Base-by-base conservation (phyloP, 495 filamentous ascomycete genomes). In the Talaromyces borbonicus region DNA sequence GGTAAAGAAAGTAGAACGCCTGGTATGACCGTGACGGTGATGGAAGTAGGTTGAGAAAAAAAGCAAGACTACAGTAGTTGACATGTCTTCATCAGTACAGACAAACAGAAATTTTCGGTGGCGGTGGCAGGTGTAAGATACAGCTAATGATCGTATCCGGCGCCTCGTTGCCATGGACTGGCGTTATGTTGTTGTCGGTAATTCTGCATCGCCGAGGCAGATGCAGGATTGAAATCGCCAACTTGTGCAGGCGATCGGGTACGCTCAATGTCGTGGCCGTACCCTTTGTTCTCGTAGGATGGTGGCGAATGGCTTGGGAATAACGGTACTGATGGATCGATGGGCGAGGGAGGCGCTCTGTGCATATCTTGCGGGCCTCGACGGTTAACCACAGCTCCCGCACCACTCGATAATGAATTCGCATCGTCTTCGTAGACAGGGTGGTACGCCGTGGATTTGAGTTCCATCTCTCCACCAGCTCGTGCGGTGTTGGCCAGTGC, bases 401-500 rank as follows among this genome's bases (percentile, higher is more conserved):
- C 65, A 4, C 68, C 70, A 32, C 68, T 75, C 19, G 71, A 75
- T 52, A 74, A 77, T 18, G 84, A 88, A 9, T 77, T 74, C 43
- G 84, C 80, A 46, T 94, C 90, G 41, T 90, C 85, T 33, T 89
- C 87, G 20, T 92, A 73, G 47, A 72, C 73, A 49, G 75, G 73
- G 52, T 80, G 82, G 45, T 80, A 80, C 1, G 67, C 69, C 54
- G 84, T 85, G 15, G 65, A 66, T 65, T 89, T 90, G 51, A 70
- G 61, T 49, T 90, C 86, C 43, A 46, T 46, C 19, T 46, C 43
- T 4, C 43, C 29, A 26, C 38, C 38, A 46, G 89, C 90, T 48
- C 92, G 84, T 23, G 92, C 92, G 8, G 92, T 96, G 37, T 83
- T 88, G 49, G 85, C 93, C 24, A 98, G 72, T 6, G 92, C 92